Percentiles rank a stretch among this genome's conserved stretches.
Conservation (phyloP, 2,329 filamentous ascomycete species). For the Botrytis paeoniae region DNA sequence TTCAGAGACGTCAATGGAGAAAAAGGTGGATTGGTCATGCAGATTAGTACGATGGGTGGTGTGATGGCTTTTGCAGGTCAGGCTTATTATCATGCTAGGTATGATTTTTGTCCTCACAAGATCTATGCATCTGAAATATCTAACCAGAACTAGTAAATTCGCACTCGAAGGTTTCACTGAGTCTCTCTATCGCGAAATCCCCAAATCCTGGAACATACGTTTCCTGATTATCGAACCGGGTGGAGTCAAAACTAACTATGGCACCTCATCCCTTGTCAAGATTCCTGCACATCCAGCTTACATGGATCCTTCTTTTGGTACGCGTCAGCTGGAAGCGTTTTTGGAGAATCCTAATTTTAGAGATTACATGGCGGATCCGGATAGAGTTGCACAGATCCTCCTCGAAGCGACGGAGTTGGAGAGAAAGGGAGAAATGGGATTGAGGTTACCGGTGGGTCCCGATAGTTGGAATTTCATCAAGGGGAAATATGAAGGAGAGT, state of each 20-base stretch:
- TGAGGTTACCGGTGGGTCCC: constrained; percentile 25
- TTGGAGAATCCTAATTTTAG: constrained; percentile 1
- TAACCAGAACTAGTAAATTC: constrained; percentile 37
- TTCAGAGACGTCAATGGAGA: constrained; percentile 22
- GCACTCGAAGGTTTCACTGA: constrained; percentile 42
- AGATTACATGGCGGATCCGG: constrained; percentile 22
- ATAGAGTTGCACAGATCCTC: constrained; percentile 22
- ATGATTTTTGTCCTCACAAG: no score
- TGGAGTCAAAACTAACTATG: constrained; percentile 41
- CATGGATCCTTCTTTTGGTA: constrained; percentile 32
- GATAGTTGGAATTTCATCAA: constrained; percentile 29
- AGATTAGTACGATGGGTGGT: constrained; percentile 41
- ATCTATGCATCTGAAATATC: background rate
- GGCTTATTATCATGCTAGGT: constrained; percentile 40
- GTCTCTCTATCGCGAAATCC: constrained; percentile 38
- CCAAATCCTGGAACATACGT: constrained; percentile 40
- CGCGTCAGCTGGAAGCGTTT: constrained; percentile 29
- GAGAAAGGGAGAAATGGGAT: constrained; percentile 24
- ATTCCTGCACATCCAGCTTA: constrained; percentile 26
- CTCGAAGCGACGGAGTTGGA: constrained; percentile 10
- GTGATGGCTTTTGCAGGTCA: constrained; percentile 38
- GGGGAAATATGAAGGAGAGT: constrained; percentile 11
- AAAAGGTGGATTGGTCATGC: constrained; percentile 40
- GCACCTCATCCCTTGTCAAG: background rate
- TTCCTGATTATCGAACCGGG: constrained; percentile 42